Base-by-base conservation (phyloP, 768 basidiomycete genomes). In the Floccularia luteovirens region DNA sequence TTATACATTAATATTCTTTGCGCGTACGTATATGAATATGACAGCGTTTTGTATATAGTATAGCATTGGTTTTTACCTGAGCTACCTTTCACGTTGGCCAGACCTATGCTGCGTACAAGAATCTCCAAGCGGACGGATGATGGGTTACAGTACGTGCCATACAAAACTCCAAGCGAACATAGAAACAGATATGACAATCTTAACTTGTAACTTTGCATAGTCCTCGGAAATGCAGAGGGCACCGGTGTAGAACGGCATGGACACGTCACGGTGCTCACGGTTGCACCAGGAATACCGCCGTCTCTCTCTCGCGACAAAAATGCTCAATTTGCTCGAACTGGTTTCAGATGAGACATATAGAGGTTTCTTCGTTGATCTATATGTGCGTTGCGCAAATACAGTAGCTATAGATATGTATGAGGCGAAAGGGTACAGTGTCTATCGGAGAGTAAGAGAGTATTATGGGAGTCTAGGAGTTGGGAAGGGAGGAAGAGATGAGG, bases 221-320 rank as follows among this genome's bases (percentile, higher is more conserved):
- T 97, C 50, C 70, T 99, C 37, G 92, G 91, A 19, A 99, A 98
- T 53, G 90, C 92, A 1, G 91, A 96, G 59, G 91, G 92, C 2
- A 46, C 59, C 4, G 66, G 69, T 0, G 43, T 60, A 1, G 91
- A 93, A 52, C 90, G 86, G 79, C 90, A 92, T 52, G 94, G 91
- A 0, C 96, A 98, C 54, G 82, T 98, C 52, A 97, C 94, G 0
- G 93, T 93, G 0, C 68, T 99, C 36, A 90, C 92, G 4, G 91
- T 99, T 40, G 87, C 92, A 0, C 96, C 96, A 10, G n/a, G 82
- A 89, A 51, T 96, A 90, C 60, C 85, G 96, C 30, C 82, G 88
- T 2, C 74, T 97, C 2, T 79, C 79, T 1, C 79, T 98, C 32
- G 94, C 90, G 0, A 77, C 80, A 49, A 80, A 77, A 57, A 83